phyloP scores from a whole-genome alignment of 73 alveolate genomes.

The Paramecium sonneborni region DNA sequence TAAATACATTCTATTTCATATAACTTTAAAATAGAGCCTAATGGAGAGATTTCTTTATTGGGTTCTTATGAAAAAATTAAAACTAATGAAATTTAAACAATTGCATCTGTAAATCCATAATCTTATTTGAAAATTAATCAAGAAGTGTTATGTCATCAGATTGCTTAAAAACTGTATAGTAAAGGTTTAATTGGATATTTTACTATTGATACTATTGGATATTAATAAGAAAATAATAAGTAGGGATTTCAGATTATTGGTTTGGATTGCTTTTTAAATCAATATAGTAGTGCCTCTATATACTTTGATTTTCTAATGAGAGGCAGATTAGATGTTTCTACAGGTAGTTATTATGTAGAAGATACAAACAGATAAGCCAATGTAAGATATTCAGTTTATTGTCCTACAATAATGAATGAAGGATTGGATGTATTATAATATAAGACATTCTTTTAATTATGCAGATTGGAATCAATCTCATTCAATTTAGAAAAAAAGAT shows the following conservation, averaged over 20 bases:
- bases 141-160: conserved; percentile 52
- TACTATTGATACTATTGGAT: conserved; percentile 78
- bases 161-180: conserved; percentile 73
- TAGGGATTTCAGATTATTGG: conserved; percentile 57
- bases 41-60: conserved; percentile 87
- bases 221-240: conserved; percentile 59
- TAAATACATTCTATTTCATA: conserved; percentile 88
- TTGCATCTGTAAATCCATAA: conserved; percentile 94
- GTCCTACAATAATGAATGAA: conserved; percentile 81
- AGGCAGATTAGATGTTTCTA: conserved; percentile 78
- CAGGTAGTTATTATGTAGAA: conserved; percentile 77
- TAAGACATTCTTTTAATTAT: conserved; percentile 89
- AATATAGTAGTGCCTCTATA: conserved; percentile 74
- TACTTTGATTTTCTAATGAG: conserved; percentile 88
- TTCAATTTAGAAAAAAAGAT: conserved; percentile 83
- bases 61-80: conserved; percentile 95
- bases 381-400: conserved; percentile 71
- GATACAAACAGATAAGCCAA: neutral
- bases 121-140: neutral
- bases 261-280: conserved; percentile 75
- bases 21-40: conserved; percentile 94
- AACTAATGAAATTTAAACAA: conserved; percentile 87
- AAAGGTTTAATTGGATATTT: conserved; percentile 83
- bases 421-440: conserved; percentile 81
- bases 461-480: conserved; percentile 86